Evolutionary conservation across 805 yeast species (phyloP), one percentile per base, ranked within the genome.

Genomic region (Groenewaldozyma tartarivorans): DNA sequence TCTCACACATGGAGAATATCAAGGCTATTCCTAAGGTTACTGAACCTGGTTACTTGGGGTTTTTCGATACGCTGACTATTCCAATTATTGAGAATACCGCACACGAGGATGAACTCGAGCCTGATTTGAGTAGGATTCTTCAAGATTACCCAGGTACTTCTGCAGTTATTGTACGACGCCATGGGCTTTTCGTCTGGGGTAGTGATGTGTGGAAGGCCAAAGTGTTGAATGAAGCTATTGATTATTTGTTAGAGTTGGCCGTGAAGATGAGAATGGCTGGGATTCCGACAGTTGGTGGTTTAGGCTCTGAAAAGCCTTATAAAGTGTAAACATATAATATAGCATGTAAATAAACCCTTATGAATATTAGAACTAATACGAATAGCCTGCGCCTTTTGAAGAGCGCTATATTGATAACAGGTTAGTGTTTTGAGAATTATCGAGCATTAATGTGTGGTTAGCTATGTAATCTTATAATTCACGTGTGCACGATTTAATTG

Each of bases 131-230:
- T 47, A 61, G 71, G 42, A 81, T 87, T 0, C 74, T 88, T 40
- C 58, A 51, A n/a, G 66, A 70, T 13, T 80, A 85, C 52, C 96
- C 96, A 1, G 69, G 74, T 0, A 65, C 94, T 3, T 75, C 87
- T 2, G 96, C 96, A 0, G 86, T 90, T 1, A 66, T 90, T 40
- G 96, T 90, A 4, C 74, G 95, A 60, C 71, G 96, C 54, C 97
- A 90, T 56, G 97, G 97, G 1, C 79, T 90, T 35, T 90, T 80
- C 57, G 95, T 87, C n/a, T 90, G 96, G 96, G 96, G 96, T 19
- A 85, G 81, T 51, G 76, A 72, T 20, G 83, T 85, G 9, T 82
- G 94, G 83, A 86, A 88, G 62, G 96, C 96, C 37, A 90, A 90
- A 62, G 74, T 90, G 11, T 81, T 82, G 58, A 87, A 87, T 57